Percentiles rank a stretch among this genome's conserved stretches.
Conservation (phyloP, 2,329 filamentous ascomycete species). For the Oidium heveae region DNA sequence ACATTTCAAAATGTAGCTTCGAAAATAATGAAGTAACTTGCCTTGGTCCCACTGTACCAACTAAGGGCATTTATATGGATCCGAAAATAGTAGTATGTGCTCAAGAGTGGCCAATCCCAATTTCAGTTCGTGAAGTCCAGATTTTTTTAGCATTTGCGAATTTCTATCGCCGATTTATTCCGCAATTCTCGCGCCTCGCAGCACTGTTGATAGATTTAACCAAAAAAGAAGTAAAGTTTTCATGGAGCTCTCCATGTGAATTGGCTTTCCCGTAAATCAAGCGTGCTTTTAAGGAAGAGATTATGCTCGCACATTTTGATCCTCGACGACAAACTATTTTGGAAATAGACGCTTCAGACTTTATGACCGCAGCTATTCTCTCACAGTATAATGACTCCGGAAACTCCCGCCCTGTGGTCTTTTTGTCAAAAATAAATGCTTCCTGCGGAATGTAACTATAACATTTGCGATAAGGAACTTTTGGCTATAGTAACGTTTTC, state of each 20-base stretch:
- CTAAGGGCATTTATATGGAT: background rate
- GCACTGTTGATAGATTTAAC: background rate
- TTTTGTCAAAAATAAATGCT: background rate
- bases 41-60: background rate
- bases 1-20: background rate
- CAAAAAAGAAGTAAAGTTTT: background rate
- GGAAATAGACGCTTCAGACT: no score
- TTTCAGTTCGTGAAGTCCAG: background rate
- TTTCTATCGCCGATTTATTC: background rate
- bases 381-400: background rate
- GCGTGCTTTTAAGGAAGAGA: no score
- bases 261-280: no score
- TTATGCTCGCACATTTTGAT: no score
- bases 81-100: background rate
- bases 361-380: background rate
- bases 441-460: slow-evolving; percentile 1
- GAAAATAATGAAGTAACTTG: background rate
- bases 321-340: no score
- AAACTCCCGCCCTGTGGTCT: background rate
- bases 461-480: no score
- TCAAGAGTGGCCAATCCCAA: background rate
- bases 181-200: background rate
- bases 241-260: background rate
- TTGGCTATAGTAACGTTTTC: no score
- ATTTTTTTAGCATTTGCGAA: background rate